phyloP scores from a whole-genome alignment of 371 early-diverging fungal species.

The Rhizopus arrhizus region DNA sequence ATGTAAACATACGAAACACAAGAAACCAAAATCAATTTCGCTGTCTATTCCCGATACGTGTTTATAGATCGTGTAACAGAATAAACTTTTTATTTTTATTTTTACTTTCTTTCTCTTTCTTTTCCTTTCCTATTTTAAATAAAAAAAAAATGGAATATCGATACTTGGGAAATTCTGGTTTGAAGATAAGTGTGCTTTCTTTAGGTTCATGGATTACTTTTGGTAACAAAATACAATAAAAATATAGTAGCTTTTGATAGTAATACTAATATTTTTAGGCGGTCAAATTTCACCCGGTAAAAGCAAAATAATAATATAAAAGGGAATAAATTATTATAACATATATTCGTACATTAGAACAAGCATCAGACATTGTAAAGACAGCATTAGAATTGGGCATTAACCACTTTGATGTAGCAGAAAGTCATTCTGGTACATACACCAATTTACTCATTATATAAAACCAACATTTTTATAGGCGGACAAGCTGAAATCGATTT shows the following conservation, averaged over 20 bases:
- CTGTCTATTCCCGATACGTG: slow-evolving; percentile 46
- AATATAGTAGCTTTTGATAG: not conserved
- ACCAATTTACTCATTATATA: not conserved
- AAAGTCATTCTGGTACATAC: slow-evolving; percentile 62
- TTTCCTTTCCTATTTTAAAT: slow-evolving; percentile 4
- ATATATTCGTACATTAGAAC: slow-evolving; percentile 35
- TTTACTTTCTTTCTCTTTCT: not conserved
- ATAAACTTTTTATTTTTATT: no score
- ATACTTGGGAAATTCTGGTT: slow-evolving; percentile 78
- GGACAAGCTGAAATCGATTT: slow-evolving; percentile 82
- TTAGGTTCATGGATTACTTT: slow-evolving; percentile 64
- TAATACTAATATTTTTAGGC: slow-evolving; percentile 32
- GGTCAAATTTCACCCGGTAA: slow-evolving; percentile 61
- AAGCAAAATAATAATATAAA: not conserved
- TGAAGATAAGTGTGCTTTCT: slow-evolving; percentile 67
- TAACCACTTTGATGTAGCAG: slow-evolving; percentile 85
- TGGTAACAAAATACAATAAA: slow-evolving; percentile 41
- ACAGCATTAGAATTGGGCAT: slow-evolving; percentile 77
- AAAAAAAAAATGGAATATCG: slow-evolving; percentile 73
- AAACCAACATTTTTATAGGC: slow-evolving; percentile 22
- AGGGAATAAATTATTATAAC: not conserved
- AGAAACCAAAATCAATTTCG: slow-evolving; percentile 14
- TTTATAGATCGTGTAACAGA: slow-evolving; percentile 18
- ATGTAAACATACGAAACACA: slow-evolving; percentile 26
- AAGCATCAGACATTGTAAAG: slow-evolving; percentile 69